Base-by-base conservation (phyloP, 495 filamentous ascomycete genomes). In the Penicillium samsonianum region DNA sequence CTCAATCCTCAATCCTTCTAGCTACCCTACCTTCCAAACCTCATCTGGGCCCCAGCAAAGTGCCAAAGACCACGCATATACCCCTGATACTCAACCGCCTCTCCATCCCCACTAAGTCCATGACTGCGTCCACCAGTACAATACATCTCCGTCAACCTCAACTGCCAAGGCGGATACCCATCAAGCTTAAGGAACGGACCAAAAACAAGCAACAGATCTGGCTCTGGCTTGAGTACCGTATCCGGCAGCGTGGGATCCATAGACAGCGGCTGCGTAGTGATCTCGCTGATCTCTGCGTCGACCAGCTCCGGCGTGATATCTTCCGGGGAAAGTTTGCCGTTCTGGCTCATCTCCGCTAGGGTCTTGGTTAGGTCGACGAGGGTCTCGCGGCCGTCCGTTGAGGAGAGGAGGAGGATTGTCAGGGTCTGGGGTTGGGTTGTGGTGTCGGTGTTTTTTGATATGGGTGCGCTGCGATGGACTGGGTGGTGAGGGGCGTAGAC, bases 161-260 rank as follows among this genome's bases (percentile, higher is more conserved):
- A 80, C 71, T 96, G 94, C 94, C 94, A 98, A 2, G 94, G 94
- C 25, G 94, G 94, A 72, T 97, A 98, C 8, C 93, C 93, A 50
- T 90, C 87, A 44, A 98, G 75, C 62, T 88, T 85, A 50, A 97
- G 81, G 55, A 82, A 83, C 2, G 91, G 87, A 11, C 87, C 85
- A 70, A 98, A 97, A 1, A 96, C 78, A 31, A 98, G 78, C 31
- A 98, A 78, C 22, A 98, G 78, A 68, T 97, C 94, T 22, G 94
- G 94, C 71, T 98, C 94, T 2, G 73, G 69, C 42, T 76, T 78
- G 5, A 76, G 40, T 0, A 60, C 44, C 14, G 51, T 43, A 9
- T 59, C 59, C 8, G 22, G 40, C 7, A 54, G 38, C 6, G 25
- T 8, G 19, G 53, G 14, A 19, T 64, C 26, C 16, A 50, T 38